A percentile compares a stretch with the other conserved stretches of the same genome.
Evolutionary conservation across 2,329 filamentous ascomycete species (phyloP).

Genomic region (Colletotrichum musicola): DNA sequence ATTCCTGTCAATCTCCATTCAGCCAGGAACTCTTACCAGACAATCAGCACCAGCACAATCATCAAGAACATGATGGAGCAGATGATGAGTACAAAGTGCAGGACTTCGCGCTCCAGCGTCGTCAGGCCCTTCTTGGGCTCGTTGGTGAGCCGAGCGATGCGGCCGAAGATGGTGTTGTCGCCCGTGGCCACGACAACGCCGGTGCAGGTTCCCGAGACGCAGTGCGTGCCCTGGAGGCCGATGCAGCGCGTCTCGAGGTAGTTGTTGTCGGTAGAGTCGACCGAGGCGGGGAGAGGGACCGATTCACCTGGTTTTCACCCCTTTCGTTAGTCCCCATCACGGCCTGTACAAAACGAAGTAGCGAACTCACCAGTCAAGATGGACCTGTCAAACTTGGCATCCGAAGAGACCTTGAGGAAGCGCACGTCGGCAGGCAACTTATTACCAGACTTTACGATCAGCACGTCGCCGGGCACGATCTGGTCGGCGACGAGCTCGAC

Average conservation of each 20-base stretch:
- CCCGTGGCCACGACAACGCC: constrained; percentile 80
- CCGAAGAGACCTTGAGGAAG: constrained; percentile 75
- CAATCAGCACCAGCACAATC: constrained; percentile 72
- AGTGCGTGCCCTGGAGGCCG: constrained; percentile 84
- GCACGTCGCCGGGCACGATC: constrained; percentile 79
- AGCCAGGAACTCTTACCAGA: constrained; percentile 72
- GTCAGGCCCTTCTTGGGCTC: constrained; percentile 76
- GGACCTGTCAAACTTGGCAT: constrained; percentile 79
- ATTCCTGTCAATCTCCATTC: no score
- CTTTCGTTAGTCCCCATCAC: constrained; percentile 8
- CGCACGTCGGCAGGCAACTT: constrained; percentile 81
- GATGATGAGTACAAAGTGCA: constrained; percentile 79
- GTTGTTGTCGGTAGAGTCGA: constrained; percentile 77
- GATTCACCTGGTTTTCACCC: constrained; percentile 67
- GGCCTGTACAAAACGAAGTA: not conserved
- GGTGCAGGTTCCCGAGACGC: constrained; percentile 74
- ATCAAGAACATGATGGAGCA: constrained; percentile 75
- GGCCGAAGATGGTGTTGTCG: constrained; percentile 80
- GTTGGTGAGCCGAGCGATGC: constrained; percentile 79
- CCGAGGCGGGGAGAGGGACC: constrained; percentile 70
- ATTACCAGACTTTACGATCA: constrained; percentile 77
- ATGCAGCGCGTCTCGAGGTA: constrained; percentile 84
- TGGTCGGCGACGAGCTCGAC: constrained; percentile 65
- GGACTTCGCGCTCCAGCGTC: constrained; percentile 78
- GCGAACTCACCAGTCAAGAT: constrained; percentile 72